Base-by-base conservation (phyloP, 208 protist genomes). In the Trichomonas tenax region DNA sequence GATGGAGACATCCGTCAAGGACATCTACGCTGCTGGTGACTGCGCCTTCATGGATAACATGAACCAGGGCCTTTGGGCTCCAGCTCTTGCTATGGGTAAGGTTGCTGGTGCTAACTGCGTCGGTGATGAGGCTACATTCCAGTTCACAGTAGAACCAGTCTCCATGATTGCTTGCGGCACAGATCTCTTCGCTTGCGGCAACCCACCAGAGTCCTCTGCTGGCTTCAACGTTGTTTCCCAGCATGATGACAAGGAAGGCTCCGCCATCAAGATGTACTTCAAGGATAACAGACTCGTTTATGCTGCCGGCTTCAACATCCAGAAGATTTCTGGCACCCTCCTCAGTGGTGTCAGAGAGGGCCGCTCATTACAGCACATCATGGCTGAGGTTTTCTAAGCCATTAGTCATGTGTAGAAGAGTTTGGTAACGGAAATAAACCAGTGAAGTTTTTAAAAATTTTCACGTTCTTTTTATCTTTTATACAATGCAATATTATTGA, bases 231-330 rank as follows among this genome's bases (percentile, higher is more conserved):
- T 89, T 46, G 82, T 89, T 46, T 46, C 31, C 40, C 34, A 89
- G 45, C 17, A 48, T 0, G 86, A 93, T 38, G 15, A 41, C 2
- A 51, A 51, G 40, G 26, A 14, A 34, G 44, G 44, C 0, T n/a
- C 41, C 41, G 41, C 44, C 44, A 40, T 51, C 8, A 93, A 48
- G 44, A 38, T 93, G 8, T 34, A 34, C 34, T 93, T 93, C 86
- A 93, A 93, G 44, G 86, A 93, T 38, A 44, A 51, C 15, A 48
- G 45, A 48, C 86, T 93, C 31, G 86, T 93, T n/a, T 93, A 93
- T 26, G 86, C 40, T 49, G 40, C 14, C n/a, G 44, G 15, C 40
- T 93, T 93, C 86, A 93, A 58, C 15, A 38, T 41, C 26, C 23
- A 34, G 26, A 34, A 48, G 40, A 93, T 34, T 6, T 17, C 34